A percentile compares a stretch with the other conserved stretches of the same genome.
phyloP scores from a whole-genome alignment of 345 rosid genomes.

The Eucalyptus sp. region DNA sequence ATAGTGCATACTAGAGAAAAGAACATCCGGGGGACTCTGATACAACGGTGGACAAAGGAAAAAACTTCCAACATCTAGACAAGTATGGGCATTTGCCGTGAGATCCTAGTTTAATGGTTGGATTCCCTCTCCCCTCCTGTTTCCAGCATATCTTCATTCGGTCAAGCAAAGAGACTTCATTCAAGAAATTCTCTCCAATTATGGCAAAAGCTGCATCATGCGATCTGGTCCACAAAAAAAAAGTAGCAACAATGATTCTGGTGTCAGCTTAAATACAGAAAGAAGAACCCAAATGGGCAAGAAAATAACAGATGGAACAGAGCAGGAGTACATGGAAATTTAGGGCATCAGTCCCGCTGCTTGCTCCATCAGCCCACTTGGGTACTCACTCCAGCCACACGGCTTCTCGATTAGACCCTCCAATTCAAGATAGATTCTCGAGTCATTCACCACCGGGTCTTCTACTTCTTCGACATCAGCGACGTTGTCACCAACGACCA shows the following conservation, averaged over 20 bases:
- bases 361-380: slow-evolving; percentile 11
- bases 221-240: neutral
- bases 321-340: neutral
- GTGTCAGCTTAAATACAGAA: neutral
- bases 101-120: neutral
- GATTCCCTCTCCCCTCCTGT: neutral
- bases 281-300: neutral
- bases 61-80: neutral
- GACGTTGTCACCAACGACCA: neutral
- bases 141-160: neutral
- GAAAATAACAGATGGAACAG: neutral
- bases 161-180: neutral
- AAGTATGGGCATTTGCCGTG: neutral
- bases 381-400: slow-evolving; percentile 2
- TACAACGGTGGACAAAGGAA: neutral
- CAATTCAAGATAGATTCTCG: slow-evolving; percentile 17
- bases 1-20: neutral
- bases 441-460: slow-evolving; percentile 1
- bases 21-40: neutral
- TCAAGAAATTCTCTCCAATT: neutral
- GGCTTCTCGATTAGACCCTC: slow-evolving; percentile 28
- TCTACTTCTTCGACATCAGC: neutral
- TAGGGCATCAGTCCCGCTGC: neutral
- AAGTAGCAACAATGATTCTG: neutral
- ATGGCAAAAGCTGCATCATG: neutral